Evolutionary conservation across 345 rosid species (phyloP).

Genomic region (Isatis tinctoria): DNA sequence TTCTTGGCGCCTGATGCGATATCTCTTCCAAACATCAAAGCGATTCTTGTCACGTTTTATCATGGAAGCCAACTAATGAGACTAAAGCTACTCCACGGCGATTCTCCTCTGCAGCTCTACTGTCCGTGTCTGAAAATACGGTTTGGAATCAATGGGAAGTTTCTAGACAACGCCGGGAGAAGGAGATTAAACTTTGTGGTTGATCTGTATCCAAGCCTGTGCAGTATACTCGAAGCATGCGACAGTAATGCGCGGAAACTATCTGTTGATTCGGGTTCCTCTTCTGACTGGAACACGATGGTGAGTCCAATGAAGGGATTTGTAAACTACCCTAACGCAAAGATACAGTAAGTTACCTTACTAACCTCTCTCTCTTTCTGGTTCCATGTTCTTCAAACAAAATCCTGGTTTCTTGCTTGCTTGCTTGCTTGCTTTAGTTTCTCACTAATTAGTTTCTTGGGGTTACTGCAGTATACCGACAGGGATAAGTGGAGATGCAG

Average conservation of each 20-base stretch:
- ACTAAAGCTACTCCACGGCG: slow-evolving; percentile 43
- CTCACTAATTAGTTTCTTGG: neutral
- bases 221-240: slow-evolving; percentile 60
- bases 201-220: slow-evolving; percentile 49
- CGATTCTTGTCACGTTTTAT: slow-evolving; percentile 43
- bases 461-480: slow-evolving; percentile 56
- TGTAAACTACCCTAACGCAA: slow-evolving; percentile 44
- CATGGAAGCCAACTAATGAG: slow-evolving; percentile 46
- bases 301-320: slow-evolving; percentile 38
- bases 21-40: slow-evolving; percentile 45
- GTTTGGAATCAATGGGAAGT: slow-evolving; percentile 57
- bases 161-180: slow-evolving; percentile 49
- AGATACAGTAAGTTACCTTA: slow-evolving; percentile 62
- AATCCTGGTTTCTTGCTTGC: neutral
- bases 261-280: slow-evolving; percentile 47
- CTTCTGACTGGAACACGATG: slow-evolving; percentile 63
- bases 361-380: neutral
- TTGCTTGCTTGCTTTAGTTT: neutral
- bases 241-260: slow-evolving; percentile 43
- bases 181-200: slow-evolving; percentile 65
- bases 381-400: neutral
- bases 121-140: slow-evolving; percentile 51
- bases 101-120: slow-evolving; percentile 50
- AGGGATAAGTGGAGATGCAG: slow-evolving; percentile 35
- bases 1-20: slow-evolving; percentile 53